phyloP scores from a whole-genome alignment of 106 monocot genomes.

The Dioscorea alata region DNA sequence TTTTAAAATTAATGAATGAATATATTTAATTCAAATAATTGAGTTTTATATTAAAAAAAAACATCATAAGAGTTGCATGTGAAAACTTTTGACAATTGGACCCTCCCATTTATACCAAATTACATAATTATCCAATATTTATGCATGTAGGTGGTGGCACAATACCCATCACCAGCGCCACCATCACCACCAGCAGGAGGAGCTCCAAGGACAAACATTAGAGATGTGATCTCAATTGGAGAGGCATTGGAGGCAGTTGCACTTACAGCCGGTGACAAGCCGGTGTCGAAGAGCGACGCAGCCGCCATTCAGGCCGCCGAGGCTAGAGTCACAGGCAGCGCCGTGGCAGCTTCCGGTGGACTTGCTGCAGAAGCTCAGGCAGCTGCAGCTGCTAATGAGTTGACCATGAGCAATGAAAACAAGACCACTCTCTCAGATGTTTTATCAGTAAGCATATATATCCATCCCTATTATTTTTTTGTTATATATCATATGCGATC shows the following conservation, averaged over 20 bases:
- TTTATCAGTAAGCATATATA: slow-evolving; percentile 13
- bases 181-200: no score
- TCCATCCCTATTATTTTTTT: no score
- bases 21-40: no score
- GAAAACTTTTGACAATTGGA: no score
- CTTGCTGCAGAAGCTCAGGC: slow-evolving; percentile 44
- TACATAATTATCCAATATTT: no score
- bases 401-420: slow-evolving; percentile 14
- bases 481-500: no score
- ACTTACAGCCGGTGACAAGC: slow-evolving; percentile 27
- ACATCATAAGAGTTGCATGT: no score
- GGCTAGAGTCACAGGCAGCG: slow-evolving; percentile 36
- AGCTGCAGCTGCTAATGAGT: slow-evolving; percentile 32
- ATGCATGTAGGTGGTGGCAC: no score
- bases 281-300: slow-evolving; percentile 54
- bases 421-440: slow-evolving; percentile 39
- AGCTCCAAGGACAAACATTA: background rate
- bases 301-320: slow-evolving; percentile 62
- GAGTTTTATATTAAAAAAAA: no score
- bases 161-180: no score
- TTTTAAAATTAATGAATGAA: no score
- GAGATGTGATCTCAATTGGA: slow-evolving; percentile 27
- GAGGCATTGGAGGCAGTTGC: slow-evolving; percentile 66
- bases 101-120: no score
- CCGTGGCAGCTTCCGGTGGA: slow-evolving; percentile 19